Evolutionary conservation across 2,329 filamentous ascomycete genomes (phyloP).

Genomic region (Fonsecaea pedrosoi): DNA sequence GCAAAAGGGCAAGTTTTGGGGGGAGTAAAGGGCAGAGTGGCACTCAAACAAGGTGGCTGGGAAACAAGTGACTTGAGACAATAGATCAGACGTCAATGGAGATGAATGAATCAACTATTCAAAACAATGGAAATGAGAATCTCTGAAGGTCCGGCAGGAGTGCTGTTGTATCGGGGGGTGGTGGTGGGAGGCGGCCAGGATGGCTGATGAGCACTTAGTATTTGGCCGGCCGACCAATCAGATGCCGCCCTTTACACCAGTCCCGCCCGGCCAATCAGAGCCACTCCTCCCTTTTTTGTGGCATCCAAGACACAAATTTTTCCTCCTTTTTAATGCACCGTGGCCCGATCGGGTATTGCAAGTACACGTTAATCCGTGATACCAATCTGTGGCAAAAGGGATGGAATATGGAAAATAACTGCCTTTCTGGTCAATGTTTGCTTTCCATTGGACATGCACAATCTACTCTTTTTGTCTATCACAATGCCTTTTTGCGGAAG

Average conservation of each 20-base stretch:
- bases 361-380: too few species aligned
- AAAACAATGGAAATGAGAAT: constrained; percentile 11
- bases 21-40: constrained; percentile 2
- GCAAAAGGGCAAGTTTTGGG: constrained; percentile 9
- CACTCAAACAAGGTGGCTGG: neutral
- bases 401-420: too few species aligned
- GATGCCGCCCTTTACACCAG: neutral
- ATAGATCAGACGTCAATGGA: neutral
- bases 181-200: constrained; percentile 1
- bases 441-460: too few species aligned
- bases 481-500: too few species aligned
- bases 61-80: neutral
- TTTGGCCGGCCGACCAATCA: constrained; percentile 6
- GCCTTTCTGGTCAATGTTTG: too few species aligned
- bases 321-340: neutral
- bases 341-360: neutral
- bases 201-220: constrained; percentile 7
- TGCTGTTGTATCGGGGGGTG: constrained; percentile 9
- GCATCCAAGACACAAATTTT: constrained; percentile 5
- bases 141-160: constrained; percentile 6
- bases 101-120: constrained; percentile 7
- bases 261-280: constrained; percentile 8
- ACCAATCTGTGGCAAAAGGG: too few species aligned
- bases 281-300: neutral
- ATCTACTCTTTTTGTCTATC: too few species aligned